Conservation (phyloP, 345 rosid genomes). For the Gossypium sturtianum region DNA sequence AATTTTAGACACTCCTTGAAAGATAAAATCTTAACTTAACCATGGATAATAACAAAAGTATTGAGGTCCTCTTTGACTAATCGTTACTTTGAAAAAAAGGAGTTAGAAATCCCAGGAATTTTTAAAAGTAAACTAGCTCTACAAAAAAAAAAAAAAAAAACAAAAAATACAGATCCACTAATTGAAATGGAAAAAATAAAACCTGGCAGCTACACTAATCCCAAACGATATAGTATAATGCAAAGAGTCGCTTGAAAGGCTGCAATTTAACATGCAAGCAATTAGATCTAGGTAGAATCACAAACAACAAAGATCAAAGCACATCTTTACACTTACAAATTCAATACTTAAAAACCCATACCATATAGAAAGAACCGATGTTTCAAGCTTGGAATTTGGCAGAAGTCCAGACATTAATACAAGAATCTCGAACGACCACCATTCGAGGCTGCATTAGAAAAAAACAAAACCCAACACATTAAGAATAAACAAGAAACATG, state of each 20-base stretch:
- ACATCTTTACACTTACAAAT: not conserved
- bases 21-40: no score
- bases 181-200: not conserved
- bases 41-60: no score
- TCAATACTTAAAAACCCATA: constrained; percentile 5
- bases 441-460: constrained; percentile 38
- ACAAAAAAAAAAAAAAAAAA: no score
- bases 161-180: not conserved
- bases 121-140: no score
- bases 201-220: constrained; percentile 30
- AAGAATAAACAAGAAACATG: not conserved
- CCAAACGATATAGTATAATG: constrained; percentile 33
- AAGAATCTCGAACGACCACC: constrained; percentile 57
- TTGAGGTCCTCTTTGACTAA: no score
- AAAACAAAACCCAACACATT: not conserved
- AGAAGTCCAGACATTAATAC: constrained; percentile 45
- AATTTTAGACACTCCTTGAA: no score
- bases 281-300: not conserved
- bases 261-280: constrained; percentile 5
- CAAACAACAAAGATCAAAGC: not conserved
- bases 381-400: constrained; percentile 47
- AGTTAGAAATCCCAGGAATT: no score
- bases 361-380: constrained; percentile 54
- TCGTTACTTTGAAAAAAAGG: no score
- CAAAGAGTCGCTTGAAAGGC: constrained; percentile 26